These are phyloP conservation scores for Yarrowia deformans DNA, from an alignment of 805 yeast species.

Conservation along the genomic window DNA sequence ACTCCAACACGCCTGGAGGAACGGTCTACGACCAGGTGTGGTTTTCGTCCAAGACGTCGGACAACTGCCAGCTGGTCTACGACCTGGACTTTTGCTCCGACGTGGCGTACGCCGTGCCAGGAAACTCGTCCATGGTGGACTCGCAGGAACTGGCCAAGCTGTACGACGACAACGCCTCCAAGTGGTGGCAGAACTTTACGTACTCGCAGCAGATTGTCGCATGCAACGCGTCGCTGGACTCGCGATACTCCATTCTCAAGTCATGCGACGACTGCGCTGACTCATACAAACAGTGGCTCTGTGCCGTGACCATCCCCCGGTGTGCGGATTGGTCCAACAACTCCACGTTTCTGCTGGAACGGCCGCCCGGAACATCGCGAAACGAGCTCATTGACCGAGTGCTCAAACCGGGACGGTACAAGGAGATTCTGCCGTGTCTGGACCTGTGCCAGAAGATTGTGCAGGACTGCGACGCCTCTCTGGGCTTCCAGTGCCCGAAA, in stretches of 20 bases:
- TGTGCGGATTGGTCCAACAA: slow-evolving; percentile 61
- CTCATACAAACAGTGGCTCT: slow-evolving; percentile 85
- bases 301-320: slow-evolving; percentile 86
- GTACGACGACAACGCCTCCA: slow-evolving; percentile 71
- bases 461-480: slow-evolving; percentile 79
- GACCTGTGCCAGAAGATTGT: slow-evolving; percentile 80
- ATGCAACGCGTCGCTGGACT: slow-evolving; percentile 70
- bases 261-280: slow-evolving; percentile 75
- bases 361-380: slow-evolving; percentile 64
- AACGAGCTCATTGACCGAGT: slow-evolving; percentile 63
- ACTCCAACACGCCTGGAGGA: slow-evolving; percentile 54
- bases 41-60: slow-evolving; percentile 62
- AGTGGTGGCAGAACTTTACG: slow-evolving; percentile 68
- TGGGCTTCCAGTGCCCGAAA: slow-evolving; percentile 80
- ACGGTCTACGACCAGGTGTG: slow-evolving; percentile 66
- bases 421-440: slow-evolving; percentile 86
- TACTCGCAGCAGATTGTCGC: slow-evolving; percentile 77
- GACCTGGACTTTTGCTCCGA: slow-evolving; percentile 77
- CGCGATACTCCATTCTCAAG: slow-evolving; percentile 73
- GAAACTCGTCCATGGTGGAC: slow-evolving; percentile 52
- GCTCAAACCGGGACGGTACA: slow-evolving; percentile 67
- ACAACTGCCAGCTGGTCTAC: slow-evolving; percentile 74
- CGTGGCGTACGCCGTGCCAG: slow-evolving; percentile 90
- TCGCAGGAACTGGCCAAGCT: slow-evolving; percentile 52
- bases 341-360: slow-evolving; percentile 52